Evolutionary conservation across 2,329 filamentous ascomycete species (phyloP), one percentile per base, ranked within the genome.

Genomic region (Cytospora paraplurivora): DNA sequence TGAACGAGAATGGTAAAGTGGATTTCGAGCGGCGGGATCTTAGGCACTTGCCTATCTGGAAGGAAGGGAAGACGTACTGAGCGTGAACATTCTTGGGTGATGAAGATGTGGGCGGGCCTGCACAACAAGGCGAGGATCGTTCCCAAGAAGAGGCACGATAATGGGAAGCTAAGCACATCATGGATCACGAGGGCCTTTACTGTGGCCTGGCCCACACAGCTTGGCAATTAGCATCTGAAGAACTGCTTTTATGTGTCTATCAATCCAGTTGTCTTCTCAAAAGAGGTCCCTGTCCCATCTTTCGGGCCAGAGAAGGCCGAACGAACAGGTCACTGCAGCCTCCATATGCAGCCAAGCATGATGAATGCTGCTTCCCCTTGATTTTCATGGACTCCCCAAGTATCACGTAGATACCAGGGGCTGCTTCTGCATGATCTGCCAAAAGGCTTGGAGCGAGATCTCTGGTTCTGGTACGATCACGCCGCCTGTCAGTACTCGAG

Each of bases 391-490:
- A 8, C n/a, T 19, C 17, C 12, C 13, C 13, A 27, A n/a, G 27
- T 1, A 7, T 33, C 41, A 62, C 10, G 60, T 59, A 7, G 65
- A 54, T 3, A 33, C 32, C 10, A 67, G 44, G 21, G 65, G 56
- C 38, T 61, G 53, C 37, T 60, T 38, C 60, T 63, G 53, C 51
- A 65, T 56, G 11, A 63, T 65, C 15, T 67, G 65, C 47, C 32
- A 53, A 49, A 67, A 66, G 5, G 57, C 60, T 11, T 66, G 60
- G 1, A 67, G 60, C 19, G 65, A 59, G 0, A 47, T 60, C 51
- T 65, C 59, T 2, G 65, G 63, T 38, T 66, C 60, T 62, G 17
- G 17, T 8, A 34, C n/a, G 11, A n/a, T 10, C 8, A n/a, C 7
- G 17, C 8, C 41, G 6, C 32, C 7, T 15, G 44, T 62, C 53